These are phyloP conservation scores for Penicillium cinerascens DNA, from an alignment of 495 filamentous ascomycete genomes.

Conservation along the genomic window DNA sequence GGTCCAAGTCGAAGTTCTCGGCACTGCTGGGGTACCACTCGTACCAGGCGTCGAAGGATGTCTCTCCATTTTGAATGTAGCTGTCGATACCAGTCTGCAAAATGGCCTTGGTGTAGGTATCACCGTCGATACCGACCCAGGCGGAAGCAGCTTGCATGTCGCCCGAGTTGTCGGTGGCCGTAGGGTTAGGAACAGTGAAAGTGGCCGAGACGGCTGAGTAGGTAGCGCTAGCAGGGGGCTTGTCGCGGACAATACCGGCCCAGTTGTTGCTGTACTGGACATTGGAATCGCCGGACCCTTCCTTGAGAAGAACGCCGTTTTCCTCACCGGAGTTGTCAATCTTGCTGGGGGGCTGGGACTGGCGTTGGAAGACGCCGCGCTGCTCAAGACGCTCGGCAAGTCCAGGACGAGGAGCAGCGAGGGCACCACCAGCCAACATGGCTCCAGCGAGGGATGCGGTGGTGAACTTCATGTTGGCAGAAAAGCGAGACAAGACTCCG, in stretches of 20 bases:
- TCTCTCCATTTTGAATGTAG: slow-evolving; percentile 37
- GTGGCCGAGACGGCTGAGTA: slow-evolving; percentile 53
- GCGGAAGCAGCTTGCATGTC: slow-evolving; percentile 49
- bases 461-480: slow-evolving; percentile 29
- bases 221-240: slow-evolving; percentile 37
- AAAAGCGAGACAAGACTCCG: no score
- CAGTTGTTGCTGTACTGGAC: slow-evolving; percentile 57
- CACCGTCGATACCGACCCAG: slow-evolving; percentile 64
- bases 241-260: slow-evolving; percentile 53
- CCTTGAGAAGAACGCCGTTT: slow-evolving; percentile 17
- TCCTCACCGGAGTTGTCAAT: slow-evolving; percentile 5
- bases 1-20: slow-evolving; percentile 51
- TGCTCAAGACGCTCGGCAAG: slow-evolving; percentile 27
- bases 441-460: slow-evolving; percentile 19
- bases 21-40: slow-evolving; percentile 61
- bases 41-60: slow-evolving; percentile 56
- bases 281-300: slow-evolving; percentile 11
- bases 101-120: slow-evolving; percentile 54
- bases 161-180: slow-evolving; percentile 29
- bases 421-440: slow-evolving; percentile 20
- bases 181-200: slow-evolving; percentile 53
- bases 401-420: slow-evolving; percentile 27
- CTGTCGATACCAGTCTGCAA: slow-evolving; percentile 62
- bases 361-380: slow-evolving; percentile 24
- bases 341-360: slow-evolving; percentile 20